Percentiles rank a stretch among this genome's conserved stretches.
phyloP scores from a whole-genome alignment of 768 basidiomycete genomes.

The Suillus variegatus region DNA sequence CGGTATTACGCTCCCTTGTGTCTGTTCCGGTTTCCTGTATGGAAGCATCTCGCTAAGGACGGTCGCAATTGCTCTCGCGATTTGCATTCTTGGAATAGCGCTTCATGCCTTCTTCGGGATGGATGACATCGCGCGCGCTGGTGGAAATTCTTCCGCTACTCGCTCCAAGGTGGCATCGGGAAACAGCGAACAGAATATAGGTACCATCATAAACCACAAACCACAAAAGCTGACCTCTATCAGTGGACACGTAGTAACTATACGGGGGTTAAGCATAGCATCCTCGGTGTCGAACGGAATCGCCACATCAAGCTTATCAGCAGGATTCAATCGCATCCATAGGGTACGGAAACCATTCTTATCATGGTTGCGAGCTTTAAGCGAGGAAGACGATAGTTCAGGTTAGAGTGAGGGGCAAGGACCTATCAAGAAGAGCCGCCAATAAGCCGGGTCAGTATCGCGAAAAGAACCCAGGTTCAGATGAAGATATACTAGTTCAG shows the following conservation, averaged over 20 bases:
- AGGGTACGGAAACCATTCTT: slow-evolving; percentile 64
- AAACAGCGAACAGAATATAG: too few relatives aligned
- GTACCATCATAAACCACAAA: not conserved
- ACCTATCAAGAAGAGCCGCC: not conserved
- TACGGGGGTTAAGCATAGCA: slow-evolving; percentile 73
- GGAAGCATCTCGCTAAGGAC: slow-evolving; percentile 71
- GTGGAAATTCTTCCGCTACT: not conserved
- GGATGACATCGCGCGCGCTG: slow-evolving; percentile 5
- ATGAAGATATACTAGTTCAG: not conserved
- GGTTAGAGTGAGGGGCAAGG: not conserved
- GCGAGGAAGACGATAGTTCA: slow-evolving; percentile 14
- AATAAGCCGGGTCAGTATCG: not conserved
- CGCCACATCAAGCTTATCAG: slow-evolving; percentile 80
- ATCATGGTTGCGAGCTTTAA: slow-evolving; percentile 29
- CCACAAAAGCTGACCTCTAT: not conserved
- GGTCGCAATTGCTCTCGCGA: slow-evolving; percentile 76
- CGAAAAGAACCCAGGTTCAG: not conserved
- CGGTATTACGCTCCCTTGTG: slow-evolving; percentile 64
- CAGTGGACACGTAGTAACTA: slow-evolving; percentile 25
- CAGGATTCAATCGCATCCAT: slow-evolving; percentile 80
- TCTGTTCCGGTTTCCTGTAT: slow-evolving; percentile 68
- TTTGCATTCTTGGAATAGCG: slow-evolving; percentile 83
- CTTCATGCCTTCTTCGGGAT: slow-evolving; percentile 66
- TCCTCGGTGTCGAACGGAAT: slow-evolving; percentile 78
- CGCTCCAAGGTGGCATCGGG: not conserved